Base-by-base conservation (phyloP, 148 eudicot genomes). In the Persicaria maculosa region DNA sequence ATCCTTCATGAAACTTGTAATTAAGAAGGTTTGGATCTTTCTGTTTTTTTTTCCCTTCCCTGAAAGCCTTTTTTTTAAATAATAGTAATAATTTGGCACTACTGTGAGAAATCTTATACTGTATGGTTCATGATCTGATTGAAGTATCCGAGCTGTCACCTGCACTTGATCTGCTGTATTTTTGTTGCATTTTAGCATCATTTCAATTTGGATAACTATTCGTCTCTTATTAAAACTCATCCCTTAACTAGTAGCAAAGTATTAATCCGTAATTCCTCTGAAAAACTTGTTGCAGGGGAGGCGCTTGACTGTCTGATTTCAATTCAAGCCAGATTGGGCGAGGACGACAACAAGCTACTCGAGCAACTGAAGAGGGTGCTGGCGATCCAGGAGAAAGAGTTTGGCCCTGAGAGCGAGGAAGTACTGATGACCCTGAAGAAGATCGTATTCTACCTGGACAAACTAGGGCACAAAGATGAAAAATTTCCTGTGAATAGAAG, bases 301-400 rank as follows among this genome's bases (percentile, higher is more conserved):
- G 94, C 98, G 48, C 88, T 93, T 22, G 98, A 93, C 77, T 91
- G 97, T 76, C 75, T 93, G 79, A 85, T 93, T 19, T 88, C 97
- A 20, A 91, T 93, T 74, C 93, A 82, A 81, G 82, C 84, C 16
- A 81, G 88, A 83, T 46, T 88, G 68, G 91, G 77, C 74, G 90
- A 81, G 80, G 92, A 83, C 55, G 87, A 88, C 47, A 69, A 74
- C 14, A 77, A 84, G 54, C 73, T 93, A 45, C 82, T 93, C 58
- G 83, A 83, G 75, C 64, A 54, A 77, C 84, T 87, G 61, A 83
- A 88, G 76, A 85, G 94, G 79, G 90, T 91, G 68, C 86, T 93
- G 75, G 73, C 55, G 9, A 91, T 93, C 74, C 97, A 93, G 81
- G 98, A 93, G 84, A 84, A 75, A 79, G 91, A 83, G 71, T 91